phyloP scores from a whole-genome alignment of 2,329 filamentous ascomycete genomes.

The Didymella lethalis region DNA sequence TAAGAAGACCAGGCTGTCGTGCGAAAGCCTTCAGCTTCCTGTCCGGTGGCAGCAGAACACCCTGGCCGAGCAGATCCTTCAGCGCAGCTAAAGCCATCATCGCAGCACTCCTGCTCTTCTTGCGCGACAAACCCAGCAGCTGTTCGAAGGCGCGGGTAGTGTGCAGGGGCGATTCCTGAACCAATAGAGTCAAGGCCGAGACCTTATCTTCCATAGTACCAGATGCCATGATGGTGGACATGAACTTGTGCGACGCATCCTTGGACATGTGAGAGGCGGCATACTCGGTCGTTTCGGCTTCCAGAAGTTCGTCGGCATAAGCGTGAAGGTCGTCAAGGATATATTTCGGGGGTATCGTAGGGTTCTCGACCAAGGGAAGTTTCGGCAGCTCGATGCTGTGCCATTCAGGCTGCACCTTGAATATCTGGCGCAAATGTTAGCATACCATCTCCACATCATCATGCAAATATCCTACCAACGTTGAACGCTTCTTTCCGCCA shows the following conservation, averaged over 20 bases:
- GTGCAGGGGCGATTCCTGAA: conserved; percentile 95
- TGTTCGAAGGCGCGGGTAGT: conserved; percentile 89
- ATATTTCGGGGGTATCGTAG: conserved; percentile 59
- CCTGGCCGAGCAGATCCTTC: conserved; percentile 92
- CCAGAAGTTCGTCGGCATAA: conserved; percentile 77
- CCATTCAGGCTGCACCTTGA: conserved; percentile 73
- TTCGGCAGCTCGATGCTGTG: conserved; percentile 65
- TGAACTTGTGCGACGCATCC: conserved; percentile 91
- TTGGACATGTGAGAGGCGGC: conserved; percentile 73
- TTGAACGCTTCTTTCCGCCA: conserved; percentile 35
- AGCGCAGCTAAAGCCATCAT: conserved; percentile 91
- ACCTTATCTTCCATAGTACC: conserved; percentile 97
- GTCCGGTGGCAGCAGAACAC: conserved; percentile 81
- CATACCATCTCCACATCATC: conserved; percentile 12
- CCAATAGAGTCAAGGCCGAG: conserved; percentile 89
- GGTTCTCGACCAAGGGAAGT: conserved; percentile 58
- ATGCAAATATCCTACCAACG: conserved; percentile 38
- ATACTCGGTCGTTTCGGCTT: conserved; percentile 80
- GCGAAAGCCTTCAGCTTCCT: conserved; percentile 82
- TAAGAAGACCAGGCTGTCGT: conserved; percentile 78
- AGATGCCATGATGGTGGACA: conserved; percentile 95
- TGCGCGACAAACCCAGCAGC: conserved; percentile 81
- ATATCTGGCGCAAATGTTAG: conserved; percentile 54
- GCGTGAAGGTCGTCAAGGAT: conserved; percentile 67
- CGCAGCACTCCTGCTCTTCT: conserved; percentile 91